Evolutionary conservation across 495 filamentous ascomycete genomes (phyloP).

Genomic region (Penicillium cosmopolitanum): DNA sequence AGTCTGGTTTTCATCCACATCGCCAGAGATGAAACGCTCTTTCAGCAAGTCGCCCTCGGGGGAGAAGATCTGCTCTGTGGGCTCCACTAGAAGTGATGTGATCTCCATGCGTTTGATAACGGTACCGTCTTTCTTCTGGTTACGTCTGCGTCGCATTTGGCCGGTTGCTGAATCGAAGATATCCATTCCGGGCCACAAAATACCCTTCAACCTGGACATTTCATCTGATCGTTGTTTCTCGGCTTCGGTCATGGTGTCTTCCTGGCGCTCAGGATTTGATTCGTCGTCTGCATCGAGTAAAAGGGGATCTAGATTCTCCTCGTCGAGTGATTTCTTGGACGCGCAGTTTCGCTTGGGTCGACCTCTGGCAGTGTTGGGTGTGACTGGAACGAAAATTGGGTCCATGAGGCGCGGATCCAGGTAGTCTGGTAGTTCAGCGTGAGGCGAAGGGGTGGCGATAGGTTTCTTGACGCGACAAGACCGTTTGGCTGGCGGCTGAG

Average conservation of each 20-base stretch:
- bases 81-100: slow-evolving; percentile 68
- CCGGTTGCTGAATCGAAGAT: slow-evolving; percentile 83
- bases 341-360: too few relatives aligned
- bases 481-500: slow-evolving; percentile 4
- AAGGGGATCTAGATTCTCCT: not conserved
- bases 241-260: too few relatives aligned
- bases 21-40: slow-evolving; percentile 59
- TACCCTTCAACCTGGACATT: slow-evolving; percentile 67
- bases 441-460: not conserved
- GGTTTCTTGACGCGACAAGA: not conserved
- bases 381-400: slow-evolving; percentile 8
- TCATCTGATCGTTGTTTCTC: slow-evolving; percentile 37
- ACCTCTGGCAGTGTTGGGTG: not conserved
- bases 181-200: slow-evolving; percentile 82
- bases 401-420: slow-evolving; percentile 42
- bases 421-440: slow-evolving; percentile 20
- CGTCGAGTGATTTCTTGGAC: not conserved
- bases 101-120: slow-evolving; percentile 71
- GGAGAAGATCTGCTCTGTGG: slow-evolving; percentile 71
- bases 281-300: not conserved
- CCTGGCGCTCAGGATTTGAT: slow-evolving; percentile 27
- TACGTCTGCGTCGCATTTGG: slow-evolving; percentile 76
- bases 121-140: slow-evolving; percentile 80
- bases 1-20: slow-evolving; percentile 52
- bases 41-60: slow-evolving; percentile 57